A percentile compares a stretch with the other conserved stretches of the same genome.
These are phyloP conservation scores for Ophiostoma himal-ulmi DNA, from an alignment of 2,329 filamentous ascomycete species.

Conservation along the genomic window DNA sequence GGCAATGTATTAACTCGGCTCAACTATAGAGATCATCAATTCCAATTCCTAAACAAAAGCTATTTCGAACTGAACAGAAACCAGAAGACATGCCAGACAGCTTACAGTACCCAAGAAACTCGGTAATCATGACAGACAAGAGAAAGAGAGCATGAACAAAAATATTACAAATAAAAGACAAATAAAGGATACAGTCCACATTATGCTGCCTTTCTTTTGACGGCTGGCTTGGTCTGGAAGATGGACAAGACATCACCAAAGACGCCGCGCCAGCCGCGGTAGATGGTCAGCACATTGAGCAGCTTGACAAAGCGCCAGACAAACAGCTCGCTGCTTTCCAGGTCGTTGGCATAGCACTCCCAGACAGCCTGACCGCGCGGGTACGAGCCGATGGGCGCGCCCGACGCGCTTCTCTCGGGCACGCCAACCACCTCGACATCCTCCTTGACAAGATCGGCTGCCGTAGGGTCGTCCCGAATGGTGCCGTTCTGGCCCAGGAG, in stretches of 20 bases:
- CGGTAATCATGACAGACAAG: background rate
- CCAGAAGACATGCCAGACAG: no score
- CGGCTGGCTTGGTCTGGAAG: background rate
- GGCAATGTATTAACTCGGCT: no score
- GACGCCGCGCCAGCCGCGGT: constrained; percentile 52
- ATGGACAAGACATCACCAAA: constrained; percentile 33
- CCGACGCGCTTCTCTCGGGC: background rate
- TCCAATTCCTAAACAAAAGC: no score
- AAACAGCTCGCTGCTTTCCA: constrained; percentile 51
- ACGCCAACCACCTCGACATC: constrained; percentile 25
- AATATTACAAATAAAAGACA: background rate
- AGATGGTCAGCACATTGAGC: constrained; percentile 45
- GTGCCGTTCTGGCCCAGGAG: constrained; percentile 36
- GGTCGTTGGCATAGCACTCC: constrained; percentile 58
- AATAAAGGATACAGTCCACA: background rate
- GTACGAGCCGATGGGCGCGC: background rate
- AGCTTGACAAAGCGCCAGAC: constrained; percentile 47
- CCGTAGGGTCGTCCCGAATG: constrained; percentile 11
- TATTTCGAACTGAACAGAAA: no score
- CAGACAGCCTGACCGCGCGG: constrained; percentile 43
- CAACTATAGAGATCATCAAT: no score
- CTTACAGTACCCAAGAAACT: background rate
- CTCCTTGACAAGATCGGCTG: constrained; percentile 9
- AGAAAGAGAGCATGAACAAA: background rate
- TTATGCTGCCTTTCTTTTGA: constrained; percentile 6